Percentiles rank a stretch among this genome's conserved stretches.
Conservation (phyloP, 1,284 basidiomycete genomes). For the Fomitopsis palustris region DNA sequence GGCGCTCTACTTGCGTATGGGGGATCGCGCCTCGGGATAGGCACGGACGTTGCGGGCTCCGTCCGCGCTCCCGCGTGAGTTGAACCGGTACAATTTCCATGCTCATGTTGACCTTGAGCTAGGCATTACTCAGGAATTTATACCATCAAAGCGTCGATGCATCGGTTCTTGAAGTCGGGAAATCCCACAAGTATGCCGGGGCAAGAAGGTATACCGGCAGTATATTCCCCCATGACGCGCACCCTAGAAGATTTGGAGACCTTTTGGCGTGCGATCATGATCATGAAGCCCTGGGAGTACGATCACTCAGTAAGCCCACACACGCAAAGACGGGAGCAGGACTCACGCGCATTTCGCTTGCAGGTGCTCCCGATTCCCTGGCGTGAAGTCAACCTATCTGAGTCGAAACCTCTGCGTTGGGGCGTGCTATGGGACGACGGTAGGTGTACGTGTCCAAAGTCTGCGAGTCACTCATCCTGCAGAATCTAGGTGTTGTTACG, state of each 20-base stretch:
- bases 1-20: slow-evolving; percentile 66
- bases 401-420: slow-evolving; percentile 39
- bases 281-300: slow-evolving; percentile 58
- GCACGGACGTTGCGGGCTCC: slow-evolving; percentile 70
- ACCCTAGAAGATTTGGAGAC: slow-evolving; percentile 29
- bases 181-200: slow-evolving; percentile 50
- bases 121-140: slow-evolving; percentile 30
- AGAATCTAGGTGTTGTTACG: slow-evolving; percentile 34
- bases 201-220: slow-evolving; percentile 39
- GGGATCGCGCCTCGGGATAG: slow-evolving; percentile 70
- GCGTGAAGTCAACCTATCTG: slow-evolving; percentile 43
- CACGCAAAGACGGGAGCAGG: not conserved
- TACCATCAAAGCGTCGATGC: slow-evolving; percentile 31
- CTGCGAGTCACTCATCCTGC: not conserved
- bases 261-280: slow-evolving; percentile 42
- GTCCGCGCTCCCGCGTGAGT: slow-evolving; percentile 72
- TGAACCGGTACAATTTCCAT: not conserved
- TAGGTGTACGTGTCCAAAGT: slow-evolving; percentile 1
- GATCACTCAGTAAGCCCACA: slow-evolving; percentile 45
- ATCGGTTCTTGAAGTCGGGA: slow-evolving; percentile 49
- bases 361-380: slow-evolving; percentile 47
- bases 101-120: not conserved
- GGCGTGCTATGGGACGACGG: slow-evolving; percentile 58
- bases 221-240: slow-evolving; percentile 30
- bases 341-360: not conserved